Evolutionary conservation across 139 green algal genomes (phyloP).

Genomic region (Chlamydomonas applanata): DNA sequence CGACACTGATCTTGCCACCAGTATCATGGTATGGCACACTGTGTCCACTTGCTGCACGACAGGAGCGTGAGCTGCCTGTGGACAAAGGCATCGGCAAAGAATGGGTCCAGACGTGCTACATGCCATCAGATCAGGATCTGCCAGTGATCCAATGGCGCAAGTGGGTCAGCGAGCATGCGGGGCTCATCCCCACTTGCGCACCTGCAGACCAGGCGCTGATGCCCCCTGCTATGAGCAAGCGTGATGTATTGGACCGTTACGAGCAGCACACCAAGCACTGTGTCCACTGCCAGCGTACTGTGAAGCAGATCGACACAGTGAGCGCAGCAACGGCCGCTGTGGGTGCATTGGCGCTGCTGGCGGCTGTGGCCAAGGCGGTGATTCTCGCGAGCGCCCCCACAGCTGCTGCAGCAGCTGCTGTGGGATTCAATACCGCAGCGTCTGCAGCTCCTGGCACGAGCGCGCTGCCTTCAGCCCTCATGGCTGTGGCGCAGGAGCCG

Average conservation of each 20-base stretch:
- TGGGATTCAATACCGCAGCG: too few species aligned
- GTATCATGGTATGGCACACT: too few species aligned
- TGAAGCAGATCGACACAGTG: conserved; percentile 9
- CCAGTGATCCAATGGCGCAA: conserved; percentile 7
- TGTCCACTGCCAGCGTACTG: conserved; percentile 10
- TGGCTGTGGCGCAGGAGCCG: not conserved
- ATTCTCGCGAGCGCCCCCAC: not conserved
- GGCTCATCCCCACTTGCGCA: conserved; percentile 19
- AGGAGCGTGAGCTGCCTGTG: too few species aligned
- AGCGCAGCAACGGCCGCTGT: not conserved
- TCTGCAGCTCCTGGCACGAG: not conserved
- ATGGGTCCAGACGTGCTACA: conserved; percentile 20
- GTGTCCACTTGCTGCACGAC: too few species aligned
- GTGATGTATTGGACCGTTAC: conserved; percentile 19
- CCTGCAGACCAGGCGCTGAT: not conserved
- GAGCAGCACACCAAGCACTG: conserved; percentile 27
- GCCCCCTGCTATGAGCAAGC: conserved; percentile 12
- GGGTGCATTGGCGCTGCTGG: not conserved
- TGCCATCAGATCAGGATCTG: conserved; percentile 19
- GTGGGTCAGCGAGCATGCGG: conserved; percentile 20
- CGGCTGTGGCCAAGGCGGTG: conserved; percentile 6
- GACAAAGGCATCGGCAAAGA: too few species aligned
- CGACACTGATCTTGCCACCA: too few species aligned
- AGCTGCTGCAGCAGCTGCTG: too few species aligned
- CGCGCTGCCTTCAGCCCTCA: not conserved